Base-by-base conservation (phyloP, 345 rosid species). In the Raphanus sativus region DNA sequence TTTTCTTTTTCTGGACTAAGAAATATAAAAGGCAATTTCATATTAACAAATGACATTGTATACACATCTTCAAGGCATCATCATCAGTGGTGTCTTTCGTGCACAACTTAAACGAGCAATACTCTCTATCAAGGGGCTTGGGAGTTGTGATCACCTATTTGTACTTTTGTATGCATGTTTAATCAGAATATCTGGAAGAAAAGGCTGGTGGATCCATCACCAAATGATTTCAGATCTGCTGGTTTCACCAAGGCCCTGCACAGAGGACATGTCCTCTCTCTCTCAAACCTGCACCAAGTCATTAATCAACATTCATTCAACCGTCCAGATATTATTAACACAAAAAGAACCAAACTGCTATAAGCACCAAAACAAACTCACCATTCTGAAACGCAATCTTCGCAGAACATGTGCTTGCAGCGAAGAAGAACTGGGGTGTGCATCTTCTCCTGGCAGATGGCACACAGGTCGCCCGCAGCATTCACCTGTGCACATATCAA, bases 391-490 rank as follows among this genome's bases (percentile, higher is more conserved):
- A 91, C 99, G 76, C 98, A 93, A 77, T 96, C 99, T 86, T 96
- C 98, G 28, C 99, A 96, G 76, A 96, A 96, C 66, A 96, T 86
- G 87, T 95, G 99, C 81, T 92, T 92, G 78, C 98, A 95, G 28
- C 94, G 90, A 66, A 95, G 98, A 76, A 95, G 84, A 75, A 95
- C 77, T 13, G 99, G 99, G 60, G 93, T 88, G 74, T 95, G 97
- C 99, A 95, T 95, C 88, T 95, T 95, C 82, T 92, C 98, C 87
- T 92, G 99, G 85, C 99, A 95, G 59, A 92, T 95, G 71, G 98
- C 98, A 74, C 98, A 95, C 48, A 92, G 74, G 83, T 95, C 99
- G 40, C 99, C 98, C 15, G 92, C 98, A 36, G 95, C 94, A 82
- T 79, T 91, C 62, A 96, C 98, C 98, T 93, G 86, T 1, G n/a